Percentiles rank a stretch among this genome's conserved stretches.
Conservation (phyloP, 345 rosid species). For the Adansonia digitata region DNA sequence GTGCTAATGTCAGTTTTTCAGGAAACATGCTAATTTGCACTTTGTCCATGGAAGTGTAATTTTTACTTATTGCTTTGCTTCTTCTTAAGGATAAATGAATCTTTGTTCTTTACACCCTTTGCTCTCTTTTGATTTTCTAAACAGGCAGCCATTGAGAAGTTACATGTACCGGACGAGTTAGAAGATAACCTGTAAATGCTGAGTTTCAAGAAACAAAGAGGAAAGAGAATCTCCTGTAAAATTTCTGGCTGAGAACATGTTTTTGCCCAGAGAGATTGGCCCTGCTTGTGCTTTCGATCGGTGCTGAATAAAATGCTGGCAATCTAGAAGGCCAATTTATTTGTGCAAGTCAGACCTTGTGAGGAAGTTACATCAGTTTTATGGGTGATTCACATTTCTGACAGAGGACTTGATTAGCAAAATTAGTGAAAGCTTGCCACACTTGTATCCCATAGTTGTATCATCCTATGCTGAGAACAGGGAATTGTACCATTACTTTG, state of each 20-base stretch:
- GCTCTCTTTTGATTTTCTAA: not conserved
- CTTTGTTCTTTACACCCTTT: not conserved
- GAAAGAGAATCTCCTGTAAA: constrained; percentile 13
- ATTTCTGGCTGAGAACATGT: constrained; percentile 17
- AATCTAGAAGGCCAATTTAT: not conserved
- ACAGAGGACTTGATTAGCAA: not conserved
- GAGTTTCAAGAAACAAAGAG: not conserved
- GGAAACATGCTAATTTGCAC: not conserved
- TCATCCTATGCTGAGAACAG: not conserved
- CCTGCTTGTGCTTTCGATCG: constrained; percentile 48
- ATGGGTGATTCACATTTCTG: constrained; percentile 22
- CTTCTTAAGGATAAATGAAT: not conserved
- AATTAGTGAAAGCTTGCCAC: constrained; percentile 11
- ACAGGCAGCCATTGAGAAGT: constrained; percentile 96
- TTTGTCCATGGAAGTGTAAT: not conserved
- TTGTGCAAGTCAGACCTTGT: not conserved
- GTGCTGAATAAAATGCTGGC: constrained; percentile 14
- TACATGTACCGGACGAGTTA: constrained; percentile 91
- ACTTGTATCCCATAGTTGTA: constrained; percentile 22
- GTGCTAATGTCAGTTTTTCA: not conserved
- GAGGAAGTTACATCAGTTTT: constrained; percentile 26
- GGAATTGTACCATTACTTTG: constrained; percentile 13
- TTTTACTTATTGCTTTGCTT: too few species aligned
- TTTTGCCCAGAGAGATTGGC: constrained; percentile 18
- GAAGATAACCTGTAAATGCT: constrained; percentile 51